Evolutionary conservation across 1,139 yeast genomes (phyloP).

Genomic region (Pichia sp.): DNA sequence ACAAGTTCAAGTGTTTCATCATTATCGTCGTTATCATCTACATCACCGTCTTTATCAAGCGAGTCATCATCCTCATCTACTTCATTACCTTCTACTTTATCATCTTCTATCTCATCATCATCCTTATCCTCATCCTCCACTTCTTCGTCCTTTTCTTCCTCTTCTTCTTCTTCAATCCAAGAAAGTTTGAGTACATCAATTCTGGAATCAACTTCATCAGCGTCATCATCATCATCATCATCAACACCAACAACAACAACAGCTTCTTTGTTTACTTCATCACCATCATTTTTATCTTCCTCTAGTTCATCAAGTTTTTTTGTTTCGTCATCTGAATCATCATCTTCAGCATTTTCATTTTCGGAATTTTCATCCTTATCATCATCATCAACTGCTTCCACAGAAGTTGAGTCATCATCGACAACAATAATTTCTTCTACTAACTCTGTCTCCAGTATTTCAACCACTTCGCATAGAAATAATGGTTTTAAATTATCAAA

Average conservation of each 20-base stretch:
- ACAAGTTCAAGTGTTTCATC: neutral
- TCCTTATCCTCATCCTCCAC: neutral
- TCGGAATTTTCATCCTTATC: neutral
- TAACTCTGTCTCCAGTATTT: neutral
- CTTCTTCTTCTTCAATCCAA: neutral
- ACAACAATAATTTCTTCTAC: neutral
- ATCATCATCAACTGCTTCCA: neutral
- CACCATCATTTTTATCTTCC: neutral
- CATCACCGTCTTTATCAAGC: neutral
- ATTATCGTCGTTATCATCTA: neutral
- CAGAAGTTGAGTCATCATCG: neutral
- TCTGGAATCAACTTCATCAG: neutral
- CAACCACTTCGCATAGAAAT: conserved; percentile 6
- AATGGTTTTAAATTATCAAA: conserved; percentile 2
- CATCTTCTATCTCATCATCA: conserved; percentile 2
- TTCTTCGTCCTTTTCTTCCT: neutral
- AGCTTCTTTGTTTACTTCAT: neutral
- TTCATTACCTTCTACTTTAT: neutral
- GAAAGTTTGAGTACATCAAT: too few species aligned
- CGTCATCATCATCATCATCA: neutral
- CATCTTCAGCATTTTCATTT: neutral
- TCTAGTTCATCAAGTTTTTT: neutral
- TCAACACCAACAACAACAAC: neutral
- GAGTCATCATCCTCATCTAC: conserved; percentile 2
- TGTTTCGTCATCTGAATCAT: neutral